Evolutionary conservation across 2,329 filamentous ascomycete species (phyloP).

Genomic region (Colletotrichum navitas): DNA sequence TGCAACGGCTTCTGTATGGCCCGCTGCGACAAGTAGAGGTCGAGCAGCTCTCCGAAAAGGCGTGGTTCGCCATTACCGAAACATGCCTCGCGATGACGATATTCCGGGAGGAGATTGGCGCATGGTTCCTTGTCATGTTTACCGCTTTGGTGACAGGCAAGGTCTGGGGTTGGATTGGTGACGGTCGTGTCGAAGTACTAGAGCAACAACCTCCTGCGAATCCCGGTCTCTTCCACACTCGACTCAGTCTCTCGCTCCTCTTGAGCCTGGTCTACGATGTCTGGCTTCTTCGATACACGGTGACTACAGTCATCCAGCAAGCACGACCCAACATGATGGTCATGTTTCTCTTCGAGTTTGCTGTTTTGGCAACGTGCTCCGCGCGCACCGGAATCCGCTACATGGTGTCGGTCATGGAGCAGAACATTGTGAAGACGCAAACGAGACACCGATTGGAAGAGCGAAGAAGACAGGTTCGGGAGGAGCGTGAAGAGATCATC

Average conservation of each 20-base stretch:
- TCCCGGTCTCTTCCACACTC: slow-evolving; percentile 86
- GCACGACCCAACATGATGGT: slow-evolving; percentile 99
- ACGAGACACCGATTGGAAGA: slow-evolving; percentile 76
- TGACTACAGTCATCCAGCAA: slow-evolving; percentile 86
- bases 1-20: slow-evolving; percentile 93
- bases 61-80: slow-evolving; percentile 98
- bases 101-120: slow-evolving; percentile 93
- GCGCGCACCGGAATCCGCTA: slow-evolving; percentile 85
- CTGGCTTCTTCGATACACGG: slow-evolving; percentile 83
- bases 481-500: slow-evolving; percentile 66
- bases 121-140: slow-evolving; percentile 97
- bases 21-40: slow-evolving; percentile 92
- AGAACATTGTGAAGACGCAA: slow-evolving; percentile 80
- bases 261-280: slow-evolving; percentile 85
- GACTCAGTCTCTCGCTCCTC: slow-evolving; percentile 82
- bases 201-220: slow-evolving; percentile 96
- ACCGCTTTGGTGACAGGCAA: slow-evolving; percentile 92
- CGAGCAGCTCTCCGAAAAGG: slow-evolving; percentile 96
- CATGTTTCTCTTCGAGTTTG: slow-evolving; percentile 99
- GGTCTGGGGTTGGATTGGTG: slow-evolving; percentile 98
- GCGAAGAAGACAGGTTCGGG: slow-evolving; percentile 75
- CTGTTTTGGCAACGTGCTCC: slow-evolving; percentile 84
- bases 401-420: slow-evolving; percentile 81
- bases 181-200: slow-evolving; percentile 91
- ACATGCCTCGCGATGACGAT: slow-evolving; percentile 98